These are phyloP conservation scores for Albatrellus sp. DNA, from an alignment of 1,284 basidiomycete species.

Conservation along the genomic window DNA sequence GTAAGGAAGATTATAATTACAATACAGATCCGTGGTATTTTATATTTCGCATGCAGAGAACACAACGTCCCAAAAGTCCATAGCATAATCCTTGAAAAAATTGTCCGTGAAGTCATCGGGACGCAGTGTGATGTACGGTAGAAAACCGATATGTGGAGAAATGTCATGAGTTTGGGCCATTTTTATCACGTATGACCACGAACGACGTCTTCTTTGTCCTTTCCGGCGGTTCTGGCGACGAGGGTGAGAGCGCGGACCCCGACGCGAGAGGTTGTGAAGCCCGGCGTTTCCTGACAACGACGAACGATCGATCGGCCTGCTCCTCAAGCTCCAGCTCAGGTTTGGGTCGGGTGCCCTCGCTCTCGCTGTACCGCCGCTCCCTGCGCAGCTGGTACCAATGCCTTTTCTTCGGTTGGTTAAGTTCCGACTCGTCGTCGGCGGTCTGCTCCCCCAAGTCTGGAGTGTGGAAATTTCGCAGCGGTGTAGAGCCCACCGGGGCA, in stretches of 20 bases:
- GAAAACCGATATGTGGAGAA: not conserved
- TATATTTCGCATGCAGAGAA: constrained; percentile 2
- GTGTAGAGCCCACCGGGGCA: constrained; percentile 3
- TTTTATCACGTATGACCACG: constrained; percentile 20
- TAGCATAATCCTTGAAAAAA: not conserved
- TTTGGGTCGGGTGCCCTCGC: constrained; percentile 18
- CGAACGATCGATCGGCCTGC: constrained; percentile 44
- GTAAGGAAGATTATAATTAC: constrained; percentile 13
- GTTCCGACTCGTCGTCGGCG: constrained; percentile 13
- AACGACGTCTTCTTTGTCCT: constrained; percentile 21
- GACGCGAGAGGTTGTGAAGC: constrained; percentile 13
- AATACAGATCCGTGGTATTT: constrained; percentile 9
- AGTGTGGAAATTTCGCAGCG: constrained; percentile 9
- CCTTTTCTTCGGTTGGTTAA: constrained; percentile 32
- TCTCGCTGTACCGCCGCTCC: constrained; percentile 48
- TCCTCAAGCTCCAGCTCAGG: constrained; percentile 19
- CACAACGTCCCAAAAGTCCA: constrained; percentile 3
- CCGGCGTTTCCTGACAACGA: constrained; percentile 49
- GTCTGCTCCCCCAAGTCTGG: constrained; percentile 9
- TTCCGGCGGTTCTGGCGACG: not conserved
- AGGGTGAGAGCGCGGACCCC: not conserved
- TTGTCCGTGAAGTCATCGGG: no score
- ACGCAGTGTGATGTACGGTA: not conserved
- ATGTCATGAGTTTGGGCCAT: constrained; percentile 4
- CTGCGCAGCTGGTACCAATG: constrained; percentile 56